Base-by-base conservation (phyloP, 768 basidiomycete genomes). In the button mushroom (Agaricus bisporus) region DNA sequence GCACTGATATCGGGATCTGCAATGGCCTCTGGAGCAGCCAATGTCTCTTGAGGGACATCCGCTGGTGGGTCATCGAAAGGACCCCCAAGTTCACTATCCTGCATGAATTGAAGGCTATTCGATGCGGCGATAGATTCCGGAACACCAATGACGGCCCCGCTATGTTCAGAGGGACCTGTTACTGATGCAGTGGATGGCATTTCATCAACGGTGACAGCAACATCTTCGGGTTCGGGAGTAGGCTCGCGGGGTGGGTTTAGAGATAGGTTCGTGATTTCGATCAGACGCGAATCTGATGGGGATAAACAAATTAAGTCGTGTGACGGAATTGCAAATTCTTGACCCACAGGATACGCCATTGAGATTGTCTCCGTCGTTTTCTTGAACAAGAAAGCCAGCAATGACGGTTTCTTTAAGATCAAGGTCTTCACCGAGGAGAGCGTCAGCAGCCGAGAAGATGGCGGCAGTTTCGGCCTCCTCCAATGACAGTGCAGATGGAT, bases 21-120 rank as follows among this genome's bases (percentile, higher is more conserved):
- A 12, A 8, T 29, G 20, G 55, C 59, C 47, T 66, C 67, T 15
- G 70, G 70, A 8, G 56, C 69, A 42, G 10, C 11, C 14, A 63
- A 68, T 47, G 62, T n/a, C 26, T 55, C 68, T 14, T 78, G 77
- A 17, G 75, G 59, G 9, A 79, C 77, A 77, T 78, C 83, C 61
- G 84, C 83, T 7, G 71, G 72, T 26, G 63, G 73, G 18, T 79
- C 72, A 52, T 83, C 82, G 32, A 80, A 77, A 10, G 73, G 44
- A 0, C 74, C 64, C 56, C 88, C 88, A 35, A 91, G 73, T 61
- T 91, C 89, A 65, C 88, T 90, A 54, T 78, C 85, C 66, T 89
- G 84, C 72, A 92, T 86, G 67, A 91, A 92, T 61, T 79, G 81
- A 76, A 90, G 85, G 67, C 82, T 79, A 51, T 76, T 75, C 0